Conservation (phyloP, 345 rosid species). For the Corchorus capsularis region DNA sequence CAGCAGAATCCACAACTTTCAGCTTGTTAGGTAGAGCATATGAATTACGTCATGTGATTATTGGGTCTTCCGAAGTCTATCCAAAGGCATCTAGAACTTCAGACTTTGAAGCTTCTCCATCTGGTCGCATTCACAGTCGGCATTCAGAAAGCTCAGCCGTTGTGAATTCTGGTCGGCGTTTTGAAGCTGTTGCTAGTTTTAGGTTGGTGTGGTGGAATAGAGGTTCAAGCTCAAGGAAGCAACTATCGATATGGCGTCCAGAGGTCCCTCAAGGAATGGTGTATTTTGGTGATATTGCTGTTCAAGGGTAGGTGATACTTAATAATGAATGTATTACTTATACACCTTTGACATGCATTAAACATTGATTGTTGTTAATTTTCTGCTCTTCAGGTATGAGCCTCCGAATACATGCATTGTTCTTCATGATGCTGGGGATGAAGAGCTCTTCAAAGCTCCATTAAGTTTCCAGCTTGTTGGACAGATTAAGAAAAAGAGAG, state of each 20-base stretch:
- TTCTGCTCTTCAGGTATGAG: slow-evolving; percentile 62
- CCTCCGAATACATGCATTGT: slow-evolving; percentile 82
- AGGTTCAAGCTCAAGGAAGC: slow-evolving; percentile 67
- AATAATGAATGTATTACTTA: neutral
- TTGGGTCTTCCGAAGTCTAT: slow-evolving; percentile 49
- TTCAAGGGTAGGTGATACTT: slow-evolving; percentile 68
- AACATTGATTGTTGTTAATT: slow-evolving; percentile 16
- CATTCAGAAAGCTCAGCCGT: slow-evolving; percentile 36
- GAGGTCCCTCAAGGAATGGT: slow-evolving; percentile 73
- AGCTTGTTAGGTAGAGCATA: slow-evolving; percentile 60
- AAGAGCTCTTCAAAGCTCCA: slow-evolving; percentile 66
- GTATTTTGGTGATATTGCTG: slow-evolving; percentile 93
- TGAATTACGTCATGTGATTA: slow-evolving; percentile 72
- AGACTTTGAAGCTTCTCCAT: slow-evolving; percentile 38
- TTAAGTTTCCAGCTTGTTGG: slow-evolving; percentile 75
- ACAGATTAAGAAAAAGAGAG: slow-evolving; percentile 79
- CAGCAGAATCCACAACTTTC: slow-evolving; percentile 61
- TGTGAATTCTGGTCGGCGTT: slow-evolving; percentile 58
- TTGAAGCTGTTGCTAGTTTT: slow-evolving; percentile 84
- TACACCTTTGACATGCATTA: neutral
- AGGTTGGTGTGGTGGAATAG: slow-evolving; percentile 88
- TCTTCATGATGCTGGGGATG: slow-evolving; percentile 70
- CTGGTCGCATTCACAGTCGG: slow-evolving; percentile 32
- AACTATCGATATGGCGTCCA: slow-evolving; percentile 93
- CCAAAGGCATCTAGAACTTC: slow-evolving; percentile 40